Base-by-base conservation (phyloP, 495 filamentous ascomycete species). In the Rhypophila decipiens region DNA sequence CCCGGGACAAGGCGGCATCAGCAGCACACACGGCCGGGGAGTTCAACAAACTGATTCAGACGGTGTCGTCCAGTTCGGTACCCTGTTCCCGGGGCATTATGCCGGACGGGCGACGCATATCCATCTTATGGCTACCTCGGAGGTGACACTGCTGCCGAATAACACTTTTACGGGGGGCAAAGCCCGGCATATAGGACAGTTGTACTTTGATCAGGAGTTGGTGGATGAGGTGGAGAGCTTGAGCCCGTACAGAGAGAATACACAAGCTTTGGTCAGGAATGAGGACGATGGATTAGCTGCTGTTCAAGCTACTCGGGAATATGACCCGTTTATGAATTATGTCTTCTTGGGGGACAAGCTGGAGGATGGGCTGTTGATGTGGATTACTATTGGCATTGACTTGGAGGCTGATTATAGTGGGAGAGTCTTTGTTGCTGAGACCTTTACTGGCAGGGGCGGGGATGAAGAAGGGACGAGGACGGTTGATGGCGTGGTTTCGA, bases 271-370 rank as follows among this genome's bases (percentile, higher is more conserved):
- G 23, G 78, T 72, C 3, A 53, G 60, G 17, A 82, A 82, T 55
- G 55, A 58, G 11, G 60, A 69, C 5, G 72, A 75, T 53, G 47
- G 57, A 27, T 72, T 55, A 44, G 63, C 74, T 4, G 40, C 63
- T 15, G 68, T 74, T 19, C 67, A 74, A 44, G 71, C 75, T 15
- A 74, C 69, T 8, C 44, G 33, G 11, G 68, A 59, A 23, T 75
- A 73, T 44, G 79, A 83, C 51, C 80, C 79, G 0, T 66, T 82
- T 49, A 60, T 78, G 54, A 68, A 81, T 52, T 83, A 75, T 55
- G 68, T 76, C 3, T 65, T 70, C 19, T 66, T 81, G 17, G 75
- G 77, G 17, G 67, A 71, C 47, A 54, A 46, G 11, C 62, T 78
- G 17, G 48, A 57, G 33, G 74, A 77, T 47, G 76, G 78, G 3